Evolutionary conservation across 306 rosid species (phyloP).

Genomic region (Cyclanthera cordifolia): DNA sequence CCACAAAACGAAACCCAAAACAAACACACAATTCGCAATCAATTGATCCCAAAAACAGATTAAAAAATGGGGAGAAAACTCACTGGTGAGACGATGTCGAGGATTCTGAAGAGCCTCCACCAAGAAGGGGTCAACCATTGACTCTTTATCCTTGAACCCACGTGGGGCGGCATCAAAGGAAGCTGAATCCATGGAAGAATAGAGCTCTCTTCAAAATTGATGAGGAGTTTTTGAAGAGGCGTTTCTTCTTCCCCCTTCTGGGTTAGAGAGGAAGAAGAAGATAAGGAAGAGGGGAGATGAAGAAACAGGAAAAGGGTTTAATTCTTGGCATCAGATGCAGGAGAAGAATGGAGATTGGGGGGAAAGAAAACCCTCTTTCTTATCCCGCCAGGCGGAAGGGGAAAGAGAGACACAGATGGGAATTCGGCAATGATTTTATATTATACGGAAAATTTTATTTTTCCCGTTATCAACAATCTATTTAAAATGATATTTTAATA

Average conservation of each 20-base stretch:
- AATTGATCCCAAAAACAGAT: not conserved
- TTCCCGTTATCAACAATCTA: no score
- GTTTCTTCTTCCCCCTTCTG: slow-evolving; percentile 17
- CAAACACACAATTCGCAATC: not conserved
- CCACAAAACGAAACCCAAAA: no score
- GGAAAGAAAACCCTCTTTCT: slow-evolving; percentile 8
- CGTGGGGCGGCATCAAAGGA: slow-evolving; percentile 40
- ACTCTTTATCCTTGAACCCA: slow-evolving; percentile 46
- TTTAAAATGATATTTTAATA: no score
- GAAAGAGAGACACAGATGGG: not conserved
- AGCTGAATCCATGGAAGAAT: slow-evolving; percentile 13
- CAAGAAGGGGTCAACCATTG: slow-evolving; percentile 79
- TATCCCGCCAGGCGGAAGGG: not conserved
- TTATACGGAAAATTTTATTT: not conserved
- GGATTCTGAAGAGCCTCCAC: slow-evolving; percentile 92
- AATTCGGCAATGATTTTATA: slow-evolving; percentile 10
- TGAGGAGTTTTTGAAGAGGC: no score
- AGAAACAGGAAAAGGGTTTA: slow-evolving; percentile 19
- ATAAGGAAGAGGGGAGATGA: not conserved
- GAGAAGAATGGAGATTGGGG: not conserved
- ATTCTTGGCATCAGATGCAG: not conserved
- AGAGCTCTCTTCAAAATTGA: not conserved
- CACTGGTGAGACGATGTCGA: slow-evolving; percentile 56
- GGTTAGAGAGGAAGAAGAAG: slow-evolving; percentile 24
- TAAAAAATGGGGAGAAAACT: not conserved